A percentile compares a stretch with the other conserved stretches of the same genome.
These are phyloP conservation scores for Trichomonas vaginalis DNA, from an alignment of 208 protist species.

Conservation along the genomic window DNA sequence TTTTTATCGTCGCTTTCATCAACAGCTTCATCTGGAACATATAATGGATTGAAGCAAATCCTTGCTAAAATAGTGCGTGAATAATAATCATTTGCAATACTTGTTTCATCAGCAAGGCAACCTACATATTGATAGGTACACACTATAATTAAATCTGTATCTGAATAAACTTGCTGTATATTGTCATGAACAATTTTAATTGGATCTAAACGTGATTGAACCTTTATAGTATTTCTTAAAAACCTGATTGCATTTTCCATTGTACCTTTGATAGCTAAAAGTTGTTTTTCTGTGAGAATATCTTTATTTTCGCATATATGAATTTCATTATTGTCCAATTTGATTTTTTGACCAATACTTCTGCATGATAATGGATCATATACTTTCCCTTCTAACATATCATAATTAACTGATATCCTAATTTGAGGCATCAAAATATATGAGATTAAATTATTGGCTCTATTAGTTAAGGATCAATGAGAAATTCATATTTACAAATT, in stretches of 20 bases:
- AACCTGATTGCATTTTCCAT: not conserved
- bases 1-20: not conserved
- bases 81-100: not conserved
- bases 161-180: not conserved
- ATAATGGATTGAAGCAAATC: not conserved
- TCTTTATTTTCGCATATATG: too few relatives aligned
- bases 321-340: too few relatives aligned
- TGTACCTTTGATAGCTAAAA: not conserved
- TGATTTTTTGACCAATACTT: too few relatives aligned
- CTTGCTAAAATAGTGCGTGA: not conserved
- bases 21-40: not conserved
- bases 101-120: not conserved
- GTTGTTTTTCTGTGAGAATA: not conserved
- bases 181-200: not conserved
- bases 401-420: too few relatives aligned
- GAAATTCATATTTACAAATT: too few relatives aligned
- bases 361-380: too few relatives aligned
- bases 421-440: too few relatives aligned
- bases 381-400: too few relatives aligned
- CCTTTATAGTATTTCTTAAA: not conserved
- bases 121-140: not conserved
- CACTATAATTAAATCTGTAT: not conserved
- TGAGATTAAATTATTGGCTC: too few relatives aligned
- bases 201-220: too few relatives aligned
- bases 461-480: too few relatives aligned